Base-by-base conservation (phyloP, 306 rosid species). In the Quercus wislizeni region DNA sequence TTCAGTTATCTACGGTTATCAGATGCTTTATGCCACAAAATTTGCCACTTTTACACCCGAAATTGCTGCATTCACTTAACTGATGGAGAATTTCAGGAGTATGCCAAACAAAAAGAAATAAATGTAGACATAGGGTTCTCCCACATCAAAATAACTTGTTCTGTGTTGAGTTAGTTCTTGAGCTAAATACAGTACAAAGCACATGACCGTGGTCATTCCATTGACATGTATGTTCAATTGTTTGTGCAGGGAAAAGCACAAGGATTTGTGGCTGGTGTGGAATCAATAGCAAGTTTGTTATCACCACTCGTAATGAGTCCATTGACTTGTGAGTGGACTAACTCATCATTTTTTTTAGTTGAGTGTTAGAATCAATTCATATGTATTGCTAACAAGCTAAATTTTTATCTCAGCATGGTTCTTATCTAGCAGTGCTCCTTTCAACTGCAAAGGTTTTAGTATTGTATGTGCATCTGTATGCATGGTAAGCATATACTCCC, bases 371-470 rank as follows among this genome's bases (percentile, higher is more conserved):
- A 49, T 15, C 20, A 49, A 12, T 28, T 63, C 5, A 2, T 63
- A 25, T 41, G 12, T 78, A 0, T 23, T 41, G 35, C 20, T 72
- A 51, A 49, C 14, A 20, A 57, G 5, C 35, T 10, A 70, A 58
- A 71, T 4, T 83, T 52, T 38, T 69, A 59, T 86, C 79, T 86
- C 88, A 93, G 98, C 98, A 38, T 85, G 84, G 92, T 93, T 93
- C 83, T 55, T 93, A 31, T 93, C 98, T n/a, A 71, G 74, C 30
- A 73, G 77, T 74, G 97, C 98, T 18, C 98, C 98, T 31, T 93
- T 93, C 88, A 76, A 91, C 61, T 93, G 97, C 85, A 93, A 93
- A 90, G 98, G 97, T 71, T 93, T 93, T 76, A 88, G 93, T 91
- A 84, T 93, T 21, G 82, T 93, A 56, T 81, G 90, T 64, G 97